Base-by-base conservation (phyloP, 2,329 filamentous ascomycete species). In the Ciborinia camelliae region DNA sequence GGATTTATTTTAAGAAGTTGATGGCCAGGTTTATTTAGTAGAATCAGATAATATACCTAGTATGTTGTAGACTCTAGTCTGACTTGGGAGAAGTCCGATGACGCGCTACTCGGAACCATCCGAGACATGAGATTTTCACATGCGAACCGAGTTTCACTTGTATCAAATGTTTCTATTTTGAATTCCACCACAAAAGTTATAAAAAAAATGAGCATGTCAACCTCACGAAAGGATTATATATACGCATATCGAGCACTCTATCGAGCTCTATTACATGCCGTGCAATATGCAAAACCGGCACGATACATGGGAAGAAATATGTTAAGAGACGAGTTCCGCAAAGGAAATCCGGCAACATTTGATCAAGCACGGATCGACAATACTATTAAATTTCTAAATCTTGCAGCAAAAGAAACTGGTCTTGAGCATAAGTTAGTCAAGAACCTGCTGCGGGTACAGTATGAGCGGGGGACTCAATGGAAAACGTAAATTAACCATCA, bases 381-480 rank as follows among this genome's bases (percentile, higher is more conserved):
- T 66, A 95, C 91, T 0, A 72, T 90, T 5, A 85, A 86, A 74
- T 94, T 95, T 72, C 77, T 94, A 1, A 77, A 85, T 39, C 84
- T 85, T 48, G 91, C 91, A 4, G 82, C 84, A 1, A 79, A 77
- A 67, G 81, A 85, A 71, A 83, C 77, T 63, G 90, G 90, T 0
- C 70, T 92, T 39, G 91, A 94, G 79, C 89, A 93, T 74, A 82
- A 77, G 64, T 83, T 95, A 10, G 73, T 94, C 64, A 90, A 86
- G 77, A 92, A 89, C 69, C 74, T 94, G 55, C 71, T 91, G 73
- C 43, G 80, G 69, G 82, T 84, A 66, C 63, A 66, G 23, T 69
- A 67, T 54, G 69, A 66, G 67, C 64, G 68, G 26, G 61, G 67
- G 32, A 57, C 57, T 20, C 50, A 28, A 37, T 60, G 54, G 48